Conservation (phyloP, 1,139 yeast genomes). For the Eremothecium coryli region DNA sequence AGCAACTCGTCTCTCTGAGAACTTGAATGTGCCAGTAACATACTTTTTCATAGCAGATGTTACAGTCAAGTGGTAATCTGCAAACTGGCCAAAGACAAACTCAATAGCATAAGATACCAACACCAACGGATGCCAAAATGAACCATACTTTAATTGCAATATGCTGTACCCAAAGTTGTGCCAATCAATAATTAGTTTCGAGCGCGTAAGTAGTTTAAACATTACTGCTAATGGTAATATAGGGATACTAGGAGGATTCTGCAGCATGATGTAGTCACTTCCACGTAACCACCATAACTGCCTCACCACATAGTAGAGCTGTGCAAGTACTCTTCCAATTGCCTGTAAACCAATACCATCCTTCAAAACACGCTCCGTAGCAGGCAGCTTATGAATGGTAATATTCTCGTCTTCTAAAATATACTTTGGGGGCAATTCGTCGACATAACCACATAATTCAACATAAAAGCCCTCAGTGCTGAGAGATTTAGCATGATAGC, state of each 20-base stretch:
- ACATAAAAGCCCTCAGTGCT: slow-evolving; percentile 63
- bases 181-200: slow-evolving; percentile 81
- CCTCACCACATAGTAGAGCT: slow-evolving; percentile 39
- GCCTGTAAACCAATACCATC: slow-evolving; percentile 47
- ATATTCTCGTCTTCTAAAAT: slow-evolving; percentile 44
- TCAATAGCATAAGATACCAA: slow-evolving; percentile 51
- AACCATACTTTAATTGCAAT: slow-evolving; percentile 51
- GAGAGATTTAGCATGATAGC: slow-evolving; percentile 79
- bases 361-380: slow-evolving; percentile 6
- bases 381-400: slow-evolving; percentile 38
- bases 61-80: slow-evolving; percentile 71
- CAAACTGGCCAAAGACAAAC: slow-evolving; percentile 45
- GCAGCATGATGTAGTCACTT: slow-evolving; percentile 63
- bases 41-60: slow-evolving; percentile 63
- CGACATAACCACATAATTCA: slow-evolving; percentile 77
- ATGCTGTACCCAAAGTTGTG: slow-evolving; percentile 89
- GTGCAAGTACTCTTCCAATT: slow-evolving; percentile 47
- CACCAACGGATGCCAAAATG: slow-evolving; percentile 52
- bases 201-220: slow-evolving; percentile 47
- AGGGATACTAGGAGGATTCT: slow-evolving; percentile 93
- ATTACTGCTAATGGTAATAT: slow-evolving; percentile 54
- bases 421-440: slow-evolving; percentile 44
- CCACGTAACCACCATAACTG: slow-evolving; percentile 51
- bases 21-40: slow-evolving; percentile 46
- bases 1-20: slow-evolving; percentile 31